These are phyloP conservation scores for Fusarium sp. DNA, from an alignment of 2,329 filamentous ascomycete genomes.

Conservation along the genomic window DNA sequence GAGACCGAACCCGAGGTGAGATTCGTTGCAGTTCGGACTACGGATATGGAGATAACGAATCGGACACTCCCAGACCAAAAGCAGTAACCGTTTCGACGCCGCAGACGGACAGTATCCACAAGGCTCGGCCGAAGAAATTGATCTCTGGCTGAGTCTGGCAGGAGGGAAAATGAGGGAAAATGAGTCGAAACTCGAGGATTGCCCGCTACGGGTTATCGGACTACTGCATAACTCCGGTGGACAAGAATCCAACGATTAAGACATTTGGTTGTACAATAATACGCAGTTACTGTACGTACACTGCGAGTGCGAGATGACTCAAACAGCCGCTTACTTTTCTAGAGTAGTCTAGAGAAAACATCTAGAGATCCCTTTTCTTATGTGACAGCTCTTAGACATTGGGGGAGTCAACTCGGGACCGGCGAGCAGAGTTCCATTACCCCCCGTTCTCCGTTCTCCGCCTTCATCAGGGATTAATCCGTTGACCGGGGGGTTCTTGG, in stretches of 20 bases:
- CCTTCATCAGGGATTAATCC: no score
- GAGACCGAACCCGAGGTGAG: constrained; percentile 17
- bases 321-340: constrained; percentile 11
- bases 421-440: not conserved
- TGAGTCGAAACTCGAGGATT: not conserved
- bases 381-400: not conserved
- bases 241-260: not conserved
- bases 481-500: no score
- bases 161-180: constrained; percentile 10
- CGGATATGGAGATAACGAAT: not conserved
- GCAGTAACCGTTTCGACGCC: constrained; percentile 43
- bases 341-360: no score
- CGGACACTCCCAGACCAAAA: constrained; percentile 18
- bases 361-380: constrained; percentile 3
- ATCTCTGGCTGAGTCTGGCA: constrained; percentile 12
- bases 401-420: not conserved
- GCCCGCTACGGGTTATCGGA: constrained; percentile 38
- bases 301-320: constrained; percentile 31
- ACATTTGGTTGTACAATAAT: not conserved
- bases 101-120: constrained; percentile 10
- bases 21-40: not conserved
- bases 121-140: constrained; percentile 17
- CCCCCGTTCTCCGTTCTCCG: not conserved
- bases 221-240: constrained; percentile 41
- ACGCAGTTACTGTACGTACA: not conserved